Evolutionary conservation across 208 protist species (phyloP), one percentile per base, ranked within the genome.

Genomic region (Trypanosoma platydactyli): DNA sequence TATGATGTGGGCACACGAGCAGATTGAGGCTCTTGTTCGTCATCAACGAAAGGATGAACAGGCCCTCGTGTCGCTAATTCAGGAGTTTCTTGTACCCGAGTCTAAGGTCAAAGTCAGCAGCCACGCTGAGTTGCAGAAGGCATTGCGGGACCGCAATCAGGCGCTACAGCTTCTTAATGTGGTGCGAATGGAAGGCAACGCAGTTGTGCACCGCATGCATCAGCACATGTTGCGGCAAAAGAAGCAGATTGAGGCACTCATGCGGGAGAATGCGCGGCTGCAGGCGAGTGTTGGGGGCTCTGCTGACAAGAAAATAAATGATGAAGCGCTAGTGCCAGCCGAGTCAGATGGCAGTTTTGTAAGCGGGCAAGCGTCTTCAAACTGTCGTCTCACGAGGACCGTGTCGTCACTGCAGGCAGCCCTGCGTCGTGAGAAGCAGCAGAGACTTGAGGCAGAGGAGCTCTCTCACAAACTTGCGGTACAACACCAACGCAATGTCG

Each of bases 371-470:
- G 54, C 54, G 6, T 18, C 33, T 7, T 12, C 12, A 20, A 49
- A 29, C 11, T n/a, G 13, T 50, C 56, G 20, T 0, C 49, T 76
- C 30, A 49, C 64, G 5, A 64, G 45, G 24, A 65, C 62, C 35
- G 58, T 86, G 25, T 40, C 52, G 22, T 48, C 69, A 30, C 68
- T 86, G 51, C 67, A 73, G n/a, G 29, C 53, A 13, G 48, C 54
- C 16, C 72, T 88, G 27, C 76, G 75, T 33, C 49, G 64, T 35
- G 82, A 81, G 70, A 73, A 83, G 60, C 61, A 67, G 40, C 66
- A 83, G 64, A 74, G 82, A 11, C 73, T 88, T 12, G 55, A 77
- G 35, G 68, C 77, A 12, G 81, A 92, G 64, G 75, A 86, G 57
- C 57, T 73, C 27, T 82, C 64, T 38, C 77, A 83, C 22, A 64